Percentiles rank a stretch among this genome's conserved stretches.
These are phyloP conservation scores for Termitomyces eurrhizus DNA, from an alignment of 768 basidiomycete species.

Conservation along the genomic window DNA sequence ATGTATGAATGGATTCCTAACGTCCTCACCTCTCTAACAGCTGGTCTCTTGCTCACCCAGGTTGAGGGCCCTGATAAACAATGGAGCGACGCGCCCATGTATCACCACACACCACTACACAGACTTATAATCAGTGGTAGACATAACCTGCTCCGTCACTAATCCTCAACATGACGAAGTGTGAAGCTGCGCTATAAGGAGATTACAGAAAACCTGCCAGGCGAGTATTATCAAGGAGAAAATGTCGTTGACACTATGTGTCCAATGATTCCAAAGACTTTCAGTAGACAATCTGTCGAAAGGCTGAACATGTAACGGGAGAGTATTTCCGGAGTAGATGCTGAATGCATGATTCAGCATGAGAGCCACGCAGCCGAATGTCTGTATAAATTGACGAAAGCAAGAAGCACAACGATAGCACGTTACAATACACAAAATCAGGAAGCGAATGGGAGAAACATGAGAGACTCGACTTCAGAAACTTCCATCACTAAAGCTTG, in stretches of 20 bases:
- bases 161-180: too few relatives aligned
- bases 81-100: too few relatives aligned
- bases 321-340: neutral
- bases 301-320: neutral
- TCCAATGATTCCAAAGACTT: neutral
- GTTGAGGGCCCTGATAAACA: too few relatives aligned
- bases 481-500: neutral
- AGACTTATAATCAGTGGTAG: too few relatives aligned
- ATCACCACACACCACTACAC: too few relatives aligned
- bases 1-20: too few relatives aligned
- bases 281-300: neutral
- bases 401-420: neutral
- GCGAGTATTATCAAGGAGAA: too few relatives aligned
- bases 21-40: too few relatives aligned
- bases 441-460: neutral
- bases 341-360: neutral
- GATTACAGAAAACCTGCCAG: too few relatives aligned
- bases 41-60: too few relatives aligned
- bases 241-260: neutral
- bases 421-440: neutral
- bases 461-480: neutral
- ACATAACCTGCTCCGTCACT: too few relatives aligned
- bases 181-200: too few relatives aligned
- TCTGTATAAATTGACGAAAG: neutral
- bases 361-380: neutral